These are phyloP conservation scores for Aureobasidium subglaciale DNA, from an alignment of 2,329 filamentous ascomycete genomes.

Conservation along the genomic window DNA sequence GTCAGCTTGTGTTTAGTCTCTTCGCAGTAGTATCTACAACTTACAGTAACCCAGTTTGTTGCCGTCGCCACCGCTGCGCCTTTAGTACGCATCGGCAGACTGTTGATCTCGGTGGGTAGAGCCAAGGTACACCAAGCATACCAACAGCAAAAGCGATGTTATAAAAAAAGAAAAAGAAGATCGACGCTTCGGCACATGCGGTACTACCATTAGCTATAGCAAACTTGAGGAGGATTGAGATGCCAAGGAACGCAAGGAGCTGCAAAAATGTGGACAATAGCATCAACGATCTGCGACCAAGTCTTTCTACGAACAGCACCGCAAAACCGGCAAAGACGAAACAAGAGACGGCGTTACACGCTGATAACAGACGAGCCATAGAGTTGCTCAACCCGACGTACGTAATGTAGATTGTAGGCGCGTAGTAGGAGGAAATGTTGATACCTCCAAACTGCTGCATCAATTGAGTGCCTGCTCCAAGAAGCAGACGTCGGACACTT, in stretches of 20 bases:
- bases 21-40: too few relatives aligned
- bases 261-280: conserved; percentile 50
- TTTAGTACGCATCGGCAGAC: conserved; percentile 42
- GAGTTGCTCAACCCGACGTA: conserved; percentile 48
- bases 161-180: conserved; percentile 48
- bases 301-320: conserved; percentile 43
- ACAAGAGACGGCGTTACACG: conserved; percentile 46
- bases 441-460: conserved; percentile 44
- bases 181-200: conserved; percentile 33
- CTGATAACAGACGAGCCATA: conserved; percentile 49
- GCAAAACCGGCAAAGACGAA: conserved; percentile 42
- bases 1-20: too few relatives aligned
- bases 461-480: conserved; percentile 48
- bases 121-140: conserved; percentile 35
- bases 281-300: conserved; percentile 53
- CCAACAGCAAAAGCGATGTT: conserved; percentile 50
- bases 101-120: conserved; percentile 40
- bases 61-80: conserved; percentile 44
- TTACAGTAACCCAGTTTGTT: conserved; percentile 47
- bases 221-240: conserved; percentile 44
- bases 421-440: conserved; percentile 41
- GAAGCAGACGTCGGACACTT: conserved; percentile 44
- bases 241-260: conserved; percentile 45
- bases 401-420: conserved; percentile 53
- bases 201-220: conserved; percentile 25